phyloP scores from a whole-genome alignment of 148 eudicot species.

The Cornus suecica region DNA sequence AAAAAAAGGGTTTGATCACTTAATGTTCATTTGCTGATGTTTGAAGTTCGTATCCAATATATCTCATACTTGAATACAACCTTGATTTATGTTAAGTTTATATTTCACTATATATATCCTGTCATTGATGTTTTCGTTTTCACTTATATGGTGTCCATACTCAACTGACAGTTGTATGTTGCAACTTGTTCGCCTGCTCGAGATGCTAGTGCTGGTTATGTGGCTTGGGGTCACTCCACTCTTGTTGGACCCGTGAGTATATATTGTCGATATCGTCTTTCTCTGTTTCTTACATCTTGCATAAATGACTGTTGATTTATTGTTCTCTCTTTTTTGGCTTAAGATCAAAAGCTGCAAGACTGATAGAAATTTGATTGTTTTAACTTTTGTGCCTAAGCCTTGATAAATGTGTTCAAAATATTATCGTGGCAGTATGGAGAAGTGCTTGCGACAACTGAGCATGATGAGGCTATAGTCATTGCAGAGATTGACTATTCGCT shows the following conservation, averaged over 20 bases:
- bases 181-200: slow-evolving; percentile 95
- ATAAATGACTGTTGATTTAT: background rate
- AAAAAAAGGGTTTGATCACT: too few relatives aligned
- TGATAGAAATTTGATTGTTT: too few relatives aligned
- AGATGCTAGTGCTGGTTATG: slow-evolving; percentile 72
- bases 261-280: background rate
- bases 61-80: background rate
- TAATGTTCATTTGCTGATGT: background rate
- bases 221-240: slow-evolving; percentile 93
- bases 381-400: too few relatives aligned
- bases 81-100: background rate
- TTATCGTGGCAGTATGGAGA: slow-evolving; percentile 69
- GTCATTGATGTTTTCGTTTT: background rate
- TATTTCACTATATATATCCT: background rate
- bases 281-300: too few relatives aligned
- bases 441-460: slow-evolving; percentile 72
- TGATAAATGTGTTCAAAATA: background rate
- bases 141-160: background rate
- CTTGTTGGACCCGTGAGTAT: slow-evolving; percentile 83
- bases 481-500: slow-evolving; percentile 72
- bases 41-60: background rate
- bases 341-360: too few relatives aligned
- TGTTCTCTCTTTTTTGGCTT: background rate
- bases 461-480: slow-evolving; percentile 63
- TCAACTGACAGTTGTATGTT: slow-evolving; percentile 57